A percentile compares a stretch with the other conserved stretches of the same genome.
phyloP scores from a whole-genome alignment of 345 rosid genomes.

The Cardamine chenopodiifolia region DNA sequence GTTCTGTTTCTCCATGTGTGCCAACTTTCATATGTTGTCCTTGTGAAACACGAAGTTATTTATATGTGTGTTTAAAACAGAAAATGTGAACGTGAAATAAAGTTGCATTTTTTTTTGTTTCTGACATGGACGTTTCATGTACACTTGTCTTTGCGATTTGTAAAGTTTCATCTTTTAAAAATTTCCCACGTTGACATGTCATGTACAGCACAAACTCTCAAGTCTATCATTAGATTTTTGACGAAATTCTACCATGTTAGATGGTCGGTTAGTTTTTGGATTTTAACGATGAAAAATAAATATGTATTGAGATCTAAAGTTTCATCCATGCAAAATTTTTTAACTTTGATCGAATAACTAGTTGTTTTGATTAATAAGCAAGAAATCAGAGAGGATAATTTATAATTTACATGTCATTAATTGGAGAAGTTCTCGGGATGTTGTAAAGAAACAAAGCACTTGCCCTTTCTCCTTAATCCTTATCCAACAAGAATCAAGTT shows the following conservation, averaged over 20 bases:
- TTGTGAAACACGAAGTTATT: conserved; percentile 12
- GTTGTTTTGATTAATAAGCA: not conserved
- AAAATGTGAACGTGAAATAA: conserved; percentile 35
- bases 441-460: conserved; percentile 24
- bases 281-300: not conserved
- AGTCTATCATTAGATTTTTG: conserved; percentile 27
- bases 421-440: conserved; percentile 32
- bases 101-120: conserved; percentile 29
- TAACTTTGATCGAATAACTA: not conserved
- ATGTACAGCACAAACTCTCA: conserved; percentile 36
- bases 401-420: not conserved
- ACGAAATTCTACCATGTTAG: conserved; percentile 25
- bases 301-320: not conserved
- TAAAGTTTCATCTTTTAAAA: conserved; percentile 19
- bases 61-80: conserved; percentile 30
- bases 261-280: conserved; percentile 28
- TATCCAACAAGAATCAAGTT: conserved; percentile 38
- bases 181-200: conserved; percentile 37
- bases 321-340: not conserved
- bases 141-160: conserved; percentile 33
- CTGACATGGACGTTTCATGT: conserved; percentile 33
- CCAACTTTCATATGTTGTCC: conserved; percentile 19
- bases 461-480: conserved; percentile 22
- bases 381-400: not conserved
- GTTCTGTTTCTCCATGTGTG: conserved; percentile 32